phyloP scores from a whole-genome alignment of 139 green algal species.

The Trebouxia sp. region DNA sequence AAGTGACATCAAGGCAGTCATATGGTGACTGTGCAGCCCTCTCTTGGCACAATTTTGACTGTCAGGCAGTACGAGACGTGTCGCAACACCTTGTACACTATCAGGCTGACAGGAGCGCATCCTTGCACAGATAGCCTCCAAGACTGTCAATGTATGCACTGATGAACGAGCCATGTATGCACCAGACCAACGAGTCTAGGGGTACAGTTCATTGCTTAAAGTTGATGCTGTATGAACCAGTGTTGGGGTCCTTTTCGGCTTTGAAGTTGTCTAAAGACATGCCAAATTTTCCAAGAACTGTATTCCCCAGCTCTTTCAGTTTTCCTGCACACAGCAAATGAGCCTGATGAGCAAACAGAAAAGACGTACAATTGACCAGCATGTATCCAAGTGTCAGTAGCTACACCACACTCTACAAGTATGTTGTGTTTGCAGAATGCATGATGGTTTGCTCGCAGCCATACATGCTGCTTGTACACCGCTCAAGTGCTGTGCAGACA shows the following conservation, averaged over 20 bases:
- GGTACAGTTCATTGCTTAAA: slow-evolving; percentile 87
- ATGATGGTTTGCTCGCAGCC: not conserved
- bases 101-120: no score
- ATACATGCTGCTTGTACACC: not conserved
- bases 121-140: no score
- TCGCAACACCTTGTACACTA: no score
- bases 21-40: no score
- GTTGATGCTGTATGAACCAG: slow-evolving; percentile 89
- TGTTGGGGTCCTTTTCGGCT: slow-evolving; percentile 89
- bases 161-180: not conserved
- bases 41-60: no score
- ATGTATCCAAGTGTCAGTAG: no score
- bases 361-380: no score
- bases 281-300: slow-evolving; percentile 95
- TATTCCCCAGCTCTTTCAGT: slow-evolving; percentile 97
- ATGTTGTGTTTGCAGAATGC: not conserved
- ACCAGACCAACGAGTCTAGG: not conserved
- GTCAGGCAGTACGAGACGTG: no score
- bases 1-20: no score
- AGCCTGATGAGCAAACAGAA: no score
- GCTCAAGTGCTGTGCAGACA: not conserved
- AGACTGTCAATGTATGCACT: not conserved
- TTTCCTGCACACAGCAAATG: slow-evolving; percentile 65
- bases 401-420: no score
- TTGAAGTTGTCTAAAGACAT: slow-evolving; percentile 98